Conservation (phyloP, 2,329 filamentous ascomycete genomes). For the Trichoderma sp. region DNA sequence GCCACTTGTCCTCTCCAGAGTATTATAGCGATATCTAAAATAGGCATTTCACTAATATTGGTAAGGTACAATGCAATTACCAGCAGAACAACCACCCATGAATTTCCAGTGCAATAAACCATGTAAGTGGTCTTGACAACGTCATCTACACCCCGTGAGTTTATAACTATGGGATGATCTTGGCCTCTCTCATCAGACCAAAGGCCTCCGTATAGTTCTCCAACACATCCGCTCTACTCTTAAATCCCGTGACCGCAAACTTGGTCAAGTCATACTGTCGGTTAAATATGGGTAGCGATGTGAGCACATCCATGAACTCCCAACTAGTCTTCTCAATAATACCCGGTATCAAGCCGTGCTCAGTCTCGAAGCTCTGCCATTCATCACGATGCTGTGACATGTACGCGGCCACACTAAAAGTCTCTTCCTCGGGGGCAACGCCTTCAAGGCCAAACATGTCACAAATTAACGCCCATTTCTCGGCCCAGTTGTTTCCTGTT, state of each 20-base stretch:
- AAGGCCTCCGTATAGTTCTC: constrained; percentile 11
- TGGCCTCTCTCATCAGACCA: constrained; percentile 4
- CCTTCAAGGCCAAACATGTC: constrained; percentile 6
- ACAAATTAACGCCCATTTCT: constrained; percentile 11
- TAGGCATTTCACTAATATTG: not conserved
- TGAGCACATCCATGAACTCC: constrained; percentile 17
- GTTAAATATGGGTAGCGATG: constrained; percentile 1
- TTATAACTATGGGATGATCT: not conserved
- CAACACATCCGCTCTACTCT: not conserved
- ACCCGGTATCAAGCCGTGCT: not conserved
- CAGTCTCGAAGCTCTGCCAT: not conserved
- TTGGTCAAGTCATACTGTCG: constrained; percentile 13
- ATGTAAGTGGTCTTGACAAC: not conserved
- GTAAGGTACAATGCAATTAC: not conserved
- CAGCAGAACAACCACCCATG: not conserved
- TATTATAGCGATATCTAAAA: too few species aligned
- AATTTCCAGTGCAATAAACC: not conserved
- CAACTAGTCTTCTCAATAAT: constrained; percentile 4
- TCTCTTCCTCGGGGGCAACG: not conserved
- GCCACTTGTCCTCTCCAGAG: too few species aligned
- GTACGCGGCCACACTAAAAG: not conserved
- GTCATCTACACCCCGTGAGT: not conserved
- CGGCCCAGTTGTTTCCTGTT: constrained; percentile 6
- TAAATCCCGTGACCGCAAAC: not conserved
- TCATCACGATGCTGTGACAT: constrained; percentile 8